phyloP scores from a whole-genome alignment of 805 yeast species.

The Barnettozyma populi region DNA sequence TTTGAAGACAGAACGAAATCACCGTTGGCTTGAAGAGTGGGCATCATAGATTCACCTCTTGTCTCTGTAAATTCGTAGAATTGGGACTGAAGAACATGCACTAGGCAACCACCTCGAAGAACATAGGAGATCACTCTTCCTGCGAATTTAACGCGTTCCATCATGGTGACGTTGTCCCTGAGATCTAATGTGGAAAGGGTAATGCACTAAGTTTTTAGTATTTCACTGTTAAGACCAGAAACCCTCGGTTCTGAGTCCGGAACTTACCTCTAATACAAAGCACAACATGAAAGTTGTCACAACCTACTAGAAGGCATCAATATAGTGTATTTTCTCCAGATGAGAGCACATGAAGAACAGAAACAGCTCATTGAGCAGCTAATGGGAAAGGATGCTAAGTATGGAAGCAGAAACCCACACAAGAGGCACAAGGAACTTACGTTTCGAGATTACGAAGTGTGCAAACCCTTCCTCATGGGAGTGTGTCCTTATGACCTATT shows the following conservation, averaged over 20 bases:
- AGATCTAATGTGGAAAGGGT: background rate
- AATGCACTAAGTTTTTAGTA: too few species aligned
- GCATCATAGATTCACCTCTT: constrained; percentile 92
- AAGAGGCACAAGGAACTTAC: constrained; percentile 38
- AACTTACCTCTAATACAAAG: background rate
- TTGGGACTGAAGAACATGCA: constrained; percentile 63
- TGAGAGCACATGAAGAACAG: constrained; percentile 61
- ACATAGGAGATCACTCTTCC: constrained; percentile 24
- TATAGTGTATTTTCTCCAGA: background rate
- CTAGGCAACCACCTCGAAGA: constrained; percentile 50
- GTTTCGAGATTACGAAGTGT: constrained; percentile 53
- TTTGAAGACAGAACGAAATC: constrained; percentile 81
- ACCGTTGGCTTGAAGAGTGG: constrained; percentile 67
- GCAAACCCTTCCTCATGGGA: constrained; percentile 80
- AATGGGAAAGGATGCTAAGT: constrained; percentile 56
- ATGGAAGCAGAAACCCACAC: constrained; percentile 19
- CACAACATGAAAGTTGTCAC: background rate
- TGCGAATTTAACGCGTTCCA: constrained; percentile 19
- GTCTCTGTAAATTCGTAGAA: constrained; percentile 76
- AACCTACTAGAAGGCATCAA: background rate
- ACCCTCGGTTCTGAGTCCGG: background rate
- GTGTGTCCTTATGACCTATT: constrained; percentile 83
- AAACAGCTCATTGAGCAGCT: constrained; percentile 70
- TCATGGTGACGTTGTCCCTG: background rate
- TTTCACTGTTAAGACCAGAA: background rate